Conservation (phyloP, 306 rosid species). For the Prunus kanzakura region DNA sequence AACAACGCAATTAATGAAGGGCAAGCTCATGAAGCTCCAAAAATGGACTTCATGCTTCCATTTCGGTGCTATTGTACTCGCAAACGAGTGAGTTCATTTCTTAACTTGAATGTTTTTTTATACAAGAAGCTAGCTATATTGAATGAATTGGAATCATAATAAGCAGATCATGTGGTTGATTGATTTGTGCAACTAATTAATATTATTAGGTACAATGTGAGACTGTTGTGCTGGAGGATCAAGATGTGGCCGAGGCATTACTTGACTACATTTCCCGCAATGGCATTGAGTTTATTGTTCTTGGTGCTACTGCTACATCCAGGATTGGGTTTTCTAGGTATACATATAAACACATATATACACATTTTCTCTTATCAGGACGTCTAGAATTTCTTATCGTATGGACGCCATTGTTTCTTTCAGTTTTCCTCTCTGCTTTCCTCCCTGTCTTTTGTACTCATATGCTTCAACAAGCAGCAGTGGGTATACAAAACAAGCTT, state of each 20-base stretch:
- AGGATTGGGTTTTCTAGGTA: constrained; percentile 31
- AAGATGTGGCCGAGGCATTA: constrained; percentile 33
- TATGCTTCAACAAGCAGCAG: too few species aligned
- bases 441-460: too few species aligned
- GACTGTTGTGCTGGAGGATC: constrained; percentile 29
- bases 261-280: constrained; percentile 20
- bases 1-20: background rate
- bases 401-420: too few species aligned
- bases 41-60: constrained; percentile 21
- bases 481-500: too few species aligned
- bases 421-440: too few species aligned
- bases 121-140: background rate
- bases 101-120: background rate
- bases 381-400: too few species aligned
- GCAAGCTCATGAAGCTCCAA: constrained; percentile 1
- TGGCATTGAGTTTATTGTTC: constrained; percentile 23
- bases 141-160: background rate
- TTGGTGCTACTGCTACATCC: constrained; percentile 36
- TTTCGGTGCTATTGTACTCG: constrained; percentile 31
- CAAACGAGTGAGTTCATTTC: constrained; percentile 22
- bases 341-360: background rate
- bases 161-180: background rate
- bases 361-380: too few species aligned
- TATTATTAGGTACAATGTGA: constrained; percentile 33
- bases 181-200: background rate